These are phyloP conservation scores for Brassica cretica DNA, from an alignment of 345 rosid genomes.

Conservation along the genomic window DNA sequence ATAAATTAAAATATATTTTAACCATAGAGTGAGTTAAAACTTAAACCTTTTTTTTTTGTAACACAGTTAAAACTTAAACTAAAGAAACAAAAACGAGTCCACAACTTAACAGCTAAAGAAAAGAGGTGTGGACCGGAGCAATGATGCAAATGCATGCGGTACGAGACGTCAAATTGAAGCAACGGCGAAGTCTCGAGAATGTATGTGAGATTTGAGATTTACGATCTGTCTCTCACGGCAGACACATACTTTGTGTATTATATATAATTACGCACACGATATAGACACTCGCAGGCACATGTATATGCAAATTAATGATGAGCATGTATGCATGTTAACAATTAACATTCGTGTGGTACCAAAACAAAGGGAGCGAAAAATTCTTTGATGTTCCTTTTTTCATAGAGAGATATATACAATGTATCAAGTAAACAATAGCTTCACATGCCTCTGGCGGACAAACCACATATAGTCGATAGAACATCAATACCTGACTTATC, in stretches of 20 bases:
- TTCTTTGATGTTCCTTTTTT: neutral
- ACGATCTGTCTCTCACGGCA: constrained; percentile 30
- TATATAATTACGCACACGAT: constrained; percentile 13
- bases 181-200: constrained; percentile 32
- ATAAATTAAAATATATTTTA: too few species aligned
- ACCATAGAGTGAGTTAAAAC: too few species aligned
- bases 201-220: constrained; percentile 16
- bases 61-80: neutral
- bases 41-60: too few species aligned
- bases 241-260: constrained; percentile 10
- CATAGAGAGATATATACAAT: neutral
- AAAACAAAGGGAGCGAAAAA: neutral
- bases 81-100: neutral
- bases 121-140: constrained; percentile 25
- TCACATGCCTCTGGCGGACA: neutral
- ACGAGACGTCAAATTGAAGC: constrained; percentile 33
- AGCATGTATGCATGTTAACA: constrained; percentile 27
- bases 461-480: neutral
- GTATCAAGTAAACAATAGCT: neutral
- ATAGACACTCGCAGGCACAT: constrained; percentile 9
- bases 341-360: constrained; percentile 17
- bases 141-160: constrained; percentile 33
- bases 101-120: neutral
- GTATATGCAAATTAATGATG: constrained; percentile 22
- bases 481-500: neutral